Percentiles rank a stretch among this genome's conserved stretches.
Conservation (phyloP, 1,284 basidiomycete genomes). For the Ceratobasidium sp. region DNA sequence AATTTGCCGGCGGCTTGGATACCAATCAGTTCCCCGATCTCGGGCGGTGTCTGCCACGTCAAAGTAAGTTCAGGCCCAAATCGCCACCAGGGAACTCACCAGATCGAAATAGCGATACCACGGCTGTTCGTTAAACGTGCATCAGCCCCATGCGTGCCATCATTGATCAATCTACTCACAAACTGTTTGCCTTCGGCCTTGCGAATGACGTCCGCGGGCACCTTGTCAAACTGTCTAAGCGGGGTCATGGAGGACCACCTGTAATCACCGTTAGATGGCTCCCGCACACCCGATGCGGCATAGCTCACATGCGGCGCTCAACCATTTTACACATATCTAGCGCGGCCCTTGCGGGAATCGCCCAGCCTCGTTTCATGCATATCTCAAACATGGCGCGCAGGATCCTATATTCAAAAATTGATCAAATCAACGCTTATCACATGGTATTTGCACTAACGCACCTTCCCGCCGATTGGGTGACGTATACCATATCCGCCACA, state of each 20-base stretch:
- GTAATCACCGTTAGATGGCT: conserved; percentile 26
- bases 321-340: conserved; percentile 98
- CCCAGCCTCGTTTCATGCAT: conserved; percentile 98
- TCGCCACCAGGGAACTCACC: conserved; percentile 56
- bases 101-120: conserved; percentile 98
- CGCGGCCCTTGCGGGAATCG: conserved; percentile 89
- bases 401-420: conserved; percentile 66
- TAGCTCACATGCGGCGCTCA: conserved; percentile 80
- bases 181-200: conserved; percentile 99
- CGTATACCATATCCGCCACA: conserved; percentile 98
- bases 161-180: conserved; percentile 60
- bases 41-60: conserved; percentile 69
- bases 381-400: conserved; percentile 98
- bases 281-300: conserved; percentile 21
- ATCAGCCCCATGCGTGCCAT: conserved; percentile 34
- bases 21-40: conserved; percentile 94
- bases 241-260: conserved; percentile 99
- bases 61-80: conserved; percentile 33
- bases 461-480: conserved; percentile 91
- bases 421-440: conserved; percentile 42
- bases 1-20: conserved; percentile 91
- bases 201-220: conserved; percentile 86
- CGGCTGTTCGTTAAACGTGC: conserved; percentile 62
- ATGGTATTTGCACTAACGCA: conserved; percentile 53
- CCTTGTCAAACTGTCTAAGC: conserved; percentile 92